Evolutionary conservation across 768 basidiomycete species (phyloP), one percentile per base, ranked within the genome.

Genomic region (Pisolithus orientalis): DNA sequence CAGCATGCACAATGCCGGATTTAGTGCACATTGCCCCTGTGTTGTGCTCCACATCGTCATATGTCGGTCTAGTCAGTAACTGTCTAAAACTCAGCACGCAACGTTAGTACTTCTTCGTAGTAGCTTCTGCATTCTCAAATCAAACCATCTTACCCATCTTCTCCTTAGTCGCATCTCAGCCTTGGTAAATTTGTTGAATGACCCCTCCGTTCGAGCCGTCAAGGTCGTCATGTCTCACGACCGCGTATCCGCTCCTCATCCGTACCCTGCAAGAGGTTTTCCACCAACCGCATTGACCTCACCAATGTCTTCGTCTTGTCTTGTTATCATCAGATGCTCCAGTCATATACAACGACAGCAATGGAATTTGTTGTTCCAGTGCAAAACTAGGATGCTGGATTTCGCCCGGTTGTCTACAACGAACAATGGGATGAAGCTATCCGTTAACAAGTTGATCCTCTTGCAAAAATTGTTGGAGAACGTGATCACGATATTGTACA

Each of bases 31-130:
- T n/a, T n/a, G n/a, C n/a, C n/a, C n/a, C n/a, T n/a, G n/a, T n/a
- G n/a, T n/a, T n/a, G n/a, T n/a, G n/a, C 74, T 96, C 47, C 90
- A 92, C 64, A 90, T 87, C 75, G 92, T 87, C 14, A 83, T 96
- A 57, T 86, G 85, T 64, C 83, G 90, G 57, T 87, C 90, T 32
- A 75, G 72, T 25, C 73, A n/a, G n/a, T n/a, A n/a, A 95, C 60
- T 72, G 85, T 2, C 60, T 84, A 49, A 91, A 95, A 32, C 77
- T 80, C 59, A 85, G 90, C 70, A 83, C 90, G 44, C 80, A 85
- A 70, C 79, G 94, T 95, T 76, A 77, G 94, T 90, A 62, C 62
- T 59, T 50, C 51, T 24, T 27, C 44, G 44, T 42, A 10, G 45
- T 21, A 24, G n/a, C 29, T 63, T 57, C 55, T 63, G 58, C 13